A percentile compares a stretch with the other conserved stretches of the same genome.
Evolutionary conservation across 2,329 filamentous ascomycete genomes (phyloP).

Genomic region (Trichoderma koningiopsis): DNA sequence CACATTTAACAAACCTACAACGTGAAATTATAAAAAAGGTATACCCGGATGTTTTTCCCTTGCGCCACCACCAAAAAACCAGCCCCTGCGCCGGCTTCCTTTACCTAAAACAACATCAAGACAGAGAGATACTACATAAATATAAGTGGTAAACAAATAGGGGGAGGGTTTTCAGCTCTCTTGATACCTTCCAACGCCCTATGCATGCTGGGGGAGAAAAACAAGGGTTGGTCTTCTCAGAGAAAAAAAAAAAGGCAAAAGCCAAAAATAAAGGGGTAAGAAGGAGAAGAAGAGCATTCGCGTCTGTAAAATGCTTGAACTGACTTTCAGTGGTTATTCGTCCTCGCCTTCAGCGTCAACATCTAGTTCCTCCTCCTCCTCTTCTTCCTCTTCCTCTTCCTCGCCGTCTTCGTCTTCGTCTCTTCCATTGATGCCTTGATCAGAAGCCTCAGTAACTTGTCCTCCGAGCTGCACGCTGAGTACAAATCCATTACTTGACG

Average conservation of each 20-base stretch:
- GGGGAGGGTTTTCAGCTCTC: neutral
- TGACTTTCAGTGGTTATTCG: conserved; percentile 29
- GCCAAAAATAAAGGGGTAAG: neutral
- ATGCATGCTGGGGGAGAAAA: neutral
- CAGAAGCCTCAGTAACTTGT: conserved; percentile 10
- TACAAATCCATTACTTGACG: conserved; percentile 29
- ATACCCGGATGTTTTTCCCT: conserved; percentile 14
- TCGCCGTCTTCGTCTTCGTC: conserved; percentile 19
- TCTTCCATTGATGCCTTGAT: neutral
- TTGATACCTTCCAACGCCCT: conserved; percentile 2
- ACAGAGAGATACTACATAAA: neutral
- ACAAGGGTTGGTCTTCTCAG: neutral
- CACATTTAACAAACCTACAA: neutral
- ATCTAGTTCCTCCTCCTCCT: conserved; percentile 27
- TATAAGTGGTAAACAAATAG: neutral
- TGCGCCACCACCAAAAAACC: conserved; percentile 30
- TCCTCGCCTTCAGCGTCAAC: conserved; percentile 43
- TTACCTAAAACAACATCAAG: conserved; percentile 1
- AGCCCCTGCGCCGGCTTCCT: conserved; percentile 28
- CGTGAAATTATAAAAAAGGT: neutral
- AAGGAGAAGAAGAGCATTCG: neutral
- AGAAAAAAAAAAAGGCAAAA: neutral
- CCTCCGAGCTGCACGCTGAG: conserved; percentile 30
- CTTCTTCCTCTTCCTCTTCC: too few species aligned
- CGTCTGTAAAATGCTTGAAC: conserved; percentile 34